These are phyloP conservation scores for Aspergillus sp. DNA, from an alignment of 2,329 filamentous ascomycete species.

Conservation along the genomic window DNA sequence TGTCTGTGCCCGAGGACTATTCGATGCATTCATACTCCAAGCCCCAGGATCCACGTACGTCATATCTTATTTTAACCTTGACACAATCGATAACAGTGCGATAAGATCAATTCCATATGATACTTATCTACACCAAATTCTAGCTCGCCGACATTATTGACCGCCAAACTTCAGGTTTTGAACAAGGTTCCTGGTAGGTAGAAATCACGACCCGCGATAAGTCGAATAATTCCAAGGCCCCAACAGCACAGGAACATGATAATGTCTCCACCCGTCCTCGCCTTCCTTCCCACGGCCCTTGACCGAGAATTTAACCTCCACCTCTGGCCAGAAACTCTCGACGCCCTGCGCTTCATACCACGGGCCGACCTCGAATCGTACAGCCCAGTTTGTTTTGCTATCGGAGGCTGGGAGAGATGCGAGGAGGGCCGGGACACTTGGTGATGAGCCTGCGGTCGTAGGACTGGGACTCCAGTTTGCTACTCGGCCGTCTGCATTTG, in stretches of 20 bases:
- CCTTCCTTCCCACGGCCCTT: constrained; percentile 41
- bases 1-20: not conserved
- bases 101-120: not conserved
- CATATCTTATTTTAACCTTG: not conserved
- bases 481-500: constrained; percentile 38
- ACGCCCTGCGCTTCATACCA: constrained; percentile 50
- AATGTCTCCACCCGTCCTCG: constrained; percentile 48
- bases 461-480: constrained; percentile 1
- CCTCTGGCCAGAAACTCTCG: constrained; percentile 52
- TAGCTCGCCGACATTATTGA: not conserved
- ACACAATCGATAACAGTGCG: not conserved
- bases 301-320: constrained; percentile 52
- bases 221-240: constrained; percentile 54
- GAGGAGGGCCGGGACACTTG: constrained; percentile 28
- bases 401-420: constrained; percentile 34
- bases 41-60: not conserved
- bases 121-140: not conserved
- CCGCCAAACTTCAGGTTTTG: not conserved
- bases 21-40: no score
- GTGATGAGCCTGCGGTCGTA: constrained; percentile 19
- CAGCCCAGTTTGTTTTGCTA: constrained; percentile 46
- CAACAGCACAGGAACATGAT: constrained; percentile 52
- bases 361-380: constrained; percentile 46
- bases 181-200: not conserved
- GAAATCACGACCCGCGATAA: constrained; percentile 47